phyloP scores from a whole-genome alignment of 169 alveolate species.

The Eimeria sp. region DNA sequence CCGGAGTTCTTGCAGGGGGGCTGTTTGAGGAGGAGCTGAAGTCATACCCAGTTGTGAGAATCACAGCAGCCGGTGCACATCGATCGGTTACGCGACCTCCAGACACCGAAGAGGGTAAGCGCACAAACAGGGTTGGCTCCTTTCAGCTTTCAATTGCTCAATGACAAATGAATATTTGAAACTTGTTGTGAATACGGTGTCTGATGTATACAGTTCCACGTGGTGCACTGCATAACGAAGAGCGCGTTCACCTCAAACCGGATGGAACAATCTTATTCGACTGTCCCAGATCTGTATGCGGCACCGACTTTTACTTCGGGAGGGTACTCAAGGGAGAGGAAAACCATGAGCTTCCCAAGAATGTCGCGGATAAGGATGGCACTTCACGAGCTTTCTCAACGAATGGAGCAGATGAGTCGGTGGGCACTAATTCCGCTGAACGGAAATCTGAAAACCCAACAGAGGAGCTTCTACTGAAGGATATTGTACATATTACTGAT shows the following conservation, averaged over 20 bases:
- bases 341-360: neutral
- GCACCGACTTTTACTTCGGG: constrained; percentile 26
- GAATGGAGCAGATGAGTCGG: neutral
- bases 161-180: neutral
- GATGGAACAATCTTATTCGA: constrained; percentile 29
- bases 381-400: neutral
- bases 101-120: neutral
- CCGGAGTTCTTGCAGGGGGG: neutral
- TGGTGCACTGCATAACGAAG: neutral
- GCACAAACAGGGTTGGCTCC: neutral
- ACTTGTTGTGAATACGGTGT: neutral
- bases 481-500: constrained; percentile 9
- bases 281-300: constrained; percentile 65
- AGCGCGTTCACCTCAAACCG: constrained; percentile 32
- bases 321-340: neutral
- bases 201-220: neutral
- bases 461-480: neutral
- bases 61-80: neutral
- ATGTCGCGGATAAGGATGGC: neutral
- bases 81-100: neutral
- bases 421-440: neutral
- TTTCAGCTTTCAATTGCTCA: neutral
- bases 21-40: constrained; percentile 35
- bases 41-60: constrained; percentile 9
- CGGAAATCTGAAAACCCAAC: neutral